Evolutionary conservation across 257 asterid species (phyloP).

Genomic region (Solanum okadae): DNA sequence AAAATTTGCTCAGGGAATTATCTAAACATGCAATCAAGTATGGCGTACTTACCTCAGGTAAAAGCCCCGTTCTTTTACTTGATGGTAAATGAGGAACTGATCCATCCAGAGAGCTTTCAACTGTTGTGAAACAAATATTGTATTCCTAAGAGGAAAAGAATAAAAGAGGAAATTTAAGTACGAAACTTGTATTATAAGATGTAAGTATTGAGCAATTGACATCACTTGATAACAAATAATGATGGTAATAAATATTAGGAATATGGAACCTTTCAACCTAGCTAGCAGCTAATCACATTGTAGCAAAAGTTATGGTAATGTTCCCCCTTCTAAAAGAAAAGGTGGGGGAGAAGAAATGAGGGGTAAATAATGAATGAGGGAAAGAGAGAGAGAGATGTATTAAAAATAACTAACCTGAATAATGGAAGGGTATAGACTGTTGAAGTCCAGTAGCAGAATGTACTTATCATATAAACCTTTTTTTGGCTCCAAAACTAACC

Average conservation of each 20-base stretch:
- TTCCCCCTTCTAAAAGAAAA: neutral
- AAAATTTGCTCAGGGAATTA: neutral
- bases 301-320: neutral
- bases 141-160: constrained; percentile 58
- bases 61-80: constrained; percentile 58
- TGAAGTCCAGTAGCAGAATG: constrained; percentile 87
- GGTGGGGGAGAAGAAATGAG: neutral
- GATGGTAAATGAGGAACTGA: constrained; percentile 65
- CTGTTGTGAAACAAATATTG: constrained; percentile 96
- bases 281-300: neutral
- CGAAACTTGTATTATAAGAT: neutral
- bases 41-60: constrained; percentile 67
- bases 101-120: constrained; percentile 66
- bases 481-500: constrained; percentile 96
- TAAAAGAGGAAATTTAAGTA: neutral
- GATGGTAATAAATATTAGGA: neutral
- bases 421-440: constrained; percentile 98
- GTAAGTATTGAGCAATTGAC: neutral
- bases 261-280: neutral
- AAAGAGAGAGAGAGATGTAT: neutral
- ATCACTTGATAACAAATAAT: neutral
- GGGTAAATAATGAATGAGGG: neutral
- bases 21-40: neutral
- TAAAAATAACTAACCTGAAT: constrained; percentile 60
- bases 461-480: constrained; percentile 92